Base-by-base conservation (phyloP, 768 basidiomycete genomes). In the Pulveroboletus sp. region DNA sequence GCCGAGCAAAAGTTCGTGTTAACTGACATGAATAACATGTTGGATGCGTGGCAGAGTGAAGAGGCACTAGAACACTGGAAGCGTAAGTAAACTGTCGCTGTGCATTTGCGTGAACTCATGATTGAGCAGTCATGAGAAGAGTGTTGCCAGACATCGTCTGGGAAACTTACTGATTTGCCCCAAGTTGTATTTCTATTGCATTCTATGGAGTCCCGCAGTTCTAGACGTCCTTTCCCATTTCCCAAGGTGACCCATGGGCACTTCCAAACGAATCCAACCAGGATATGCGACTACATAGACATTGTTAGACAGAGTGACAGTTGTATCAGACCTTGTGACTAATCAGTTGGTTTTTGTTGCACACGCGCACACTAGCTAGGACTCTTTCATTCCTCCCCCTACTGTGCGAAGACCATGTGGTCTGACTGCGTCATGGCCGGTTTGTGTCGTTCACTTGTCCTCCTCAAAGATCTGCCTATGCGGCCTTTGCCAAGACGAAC, bases 21-120 rank as follows among this genome's bases (percentile, higher is more conserved):
- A 48, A 81, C 76, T 0, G 88, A 93, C 68, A 61, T 63, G 37
- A 68, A 75, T 35, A 89, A 89, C 60, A 74, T 75, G 27, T 67
- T 93, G 50, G 78, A 77, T 30, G 73, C 75, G 33, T 79, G 87
- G 74, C 90, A 93, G 64, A 69, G 77, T 26, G 72, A 71, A 32
- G 80, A 81, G 56, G 82, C 83, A 2, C 55, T 81, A 39, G 76
- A 81, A 38, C 90, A 92, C 59, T 96, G 93, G 93, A 75, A 75
- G 52, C 64, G 87, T 87, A 62, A 55, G 84, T 74, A 17, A 26
- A 37, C 43, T 27, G 40, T 45, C 36, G 3, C 43, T 33, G 24
- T 37, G 24, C 24, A 6, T 47, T 56, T 0, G 12, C 46, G 32
- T 49, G 37, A 35, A 40, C 46, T 57, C 37, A 59, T 35, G 32